Conservation (phyloP, 2,329 filamentous ascomycete species). For the Paracamarosporium sp. region DNA sequence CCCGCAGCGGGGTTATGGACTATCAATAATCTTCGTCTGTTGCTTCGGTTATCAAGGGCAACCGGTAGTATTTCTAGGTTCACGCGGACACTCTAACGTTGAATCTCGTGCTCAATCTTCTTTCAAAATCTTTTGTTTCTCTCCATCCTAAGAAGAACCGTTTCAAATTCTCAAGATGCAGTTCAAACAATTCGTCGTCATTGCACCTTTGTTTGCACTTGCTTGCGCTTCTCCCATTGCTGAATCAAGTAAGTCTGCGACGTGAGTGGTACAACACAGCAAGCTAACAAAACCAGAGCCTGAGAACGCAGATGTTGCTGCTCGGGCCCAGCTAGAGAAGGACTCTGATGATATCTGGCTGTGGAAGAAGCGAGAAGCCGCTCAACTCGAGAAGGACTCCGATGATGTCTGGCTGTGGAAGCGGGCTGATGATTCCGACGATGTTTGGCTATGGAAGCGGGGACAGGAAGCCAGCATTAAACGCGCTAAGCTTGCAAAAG, state of each 20-base stretch:
- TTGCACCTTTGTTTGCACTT: neutral
- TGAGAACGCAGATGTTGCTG: neutral
- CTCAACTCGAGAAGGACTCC: slow-evolving; percentile 1
- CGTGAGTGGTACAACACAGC: neutral
- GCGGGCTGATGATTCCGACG: neutral
- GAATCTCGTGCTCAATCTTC: neutral
- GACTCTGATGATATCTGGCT: slow-evolving; percentile 4
- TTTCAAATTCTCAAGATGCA: neutral
- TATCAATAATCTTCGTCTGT: neutral
- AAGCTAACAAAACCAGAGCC: neutral
- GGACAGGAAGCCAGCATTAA: neutral
- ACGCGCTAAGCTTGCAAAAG: slow-evolving; percentile 1
- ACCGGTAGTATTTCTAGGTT: neutral
- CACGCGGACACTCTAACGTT: neutral
- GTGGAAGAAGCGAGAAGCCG: slow-evolving; percentile 1
- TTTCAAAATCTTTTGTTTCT: neutral
- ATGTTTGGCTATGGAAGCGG: slow-evolving; percentile 1
- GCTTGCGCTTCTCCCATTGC: neutral
- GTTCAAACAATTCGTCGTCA: neutral
- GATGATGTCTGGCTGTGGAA: slow-evolving; percentile 5
- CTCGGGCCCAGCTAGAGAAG: neutral
- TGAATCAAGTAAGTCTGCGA: neutral
- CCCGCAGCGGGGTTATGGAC: neutral
- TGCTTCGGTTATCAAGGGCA: neutral
- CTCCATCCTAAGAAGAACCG: neutral